phyloP scores from a whole-genome alignment of 805 yeast species.

The Nadsonia fulvescens region DNA sequence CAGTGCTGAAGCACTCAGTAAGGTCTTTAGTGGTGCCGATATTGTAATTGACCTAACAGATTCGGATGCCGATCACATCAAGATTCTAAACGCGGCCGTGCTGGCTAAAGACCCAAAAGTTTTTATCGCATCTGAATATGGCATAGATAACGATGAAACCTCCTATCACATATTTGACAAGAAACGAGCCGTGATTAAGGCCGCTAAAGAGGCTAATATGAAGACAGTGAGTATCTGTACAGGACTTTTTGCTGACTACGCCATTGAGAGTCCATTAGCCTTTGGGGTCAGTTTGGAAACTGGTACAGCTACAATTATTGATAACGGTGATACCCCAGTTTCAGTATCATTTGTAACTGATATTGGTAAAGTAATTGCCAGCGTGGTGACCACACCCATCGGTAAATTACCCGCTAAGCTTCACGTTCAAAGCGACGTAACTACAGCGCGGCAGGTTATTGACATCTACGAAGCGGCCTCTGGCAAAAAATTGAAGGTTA shows the following conservation, averaged over 20 bases:
- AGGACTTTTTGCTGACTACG: constrained; percentile 10
- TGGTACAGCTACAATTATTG: constrained; percentile 4
- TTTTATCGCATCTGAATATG: constrained; percentile 62
- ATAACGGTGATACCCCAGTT: constrained; percentile 7
- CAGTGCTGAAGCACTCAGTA: constrained; percentile 17
- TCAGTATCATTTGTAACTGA: constrained; percentile 10
- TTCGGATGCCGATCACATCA: too few relatives aligned
- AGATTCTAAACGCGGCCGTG: too few relatives aligned
- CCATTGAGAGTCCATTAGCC: constrained; percentile 2
- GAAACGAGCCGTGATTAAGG: constrained; percentile 4
- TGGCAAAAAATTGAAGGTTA: constrained; percentile 9
- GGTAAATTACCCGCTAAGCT: constrained; percentile 10
- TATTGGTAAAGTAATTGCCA: constrained; percentile 13
- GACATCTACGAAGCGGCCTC: constrained; percentile 9
- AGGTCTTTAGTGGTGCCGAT: constrained; percentile 27
- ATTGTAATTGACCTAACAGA: constrained; percentile 32
- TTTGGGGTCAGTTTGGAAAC: neutral
- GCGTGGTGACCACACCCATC: constrained; percentile 9
- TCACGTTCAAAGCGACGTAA: constrained; percentile 8
- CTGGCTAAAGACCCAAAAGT: constrained; percentile 48
- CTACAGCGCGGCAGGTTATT: constrained; percentile 7
- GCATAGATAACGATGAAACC: constrained; percentile 66
- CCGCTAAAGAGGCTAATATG: constrained; percentile 10
- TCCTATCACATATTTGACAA: too few relatives aligned
- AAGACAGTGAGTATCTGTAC: constrained; percentile 11